Conservation (phyloP, 2,329 filamentous ascomycete genomes). For the Neofusicoccum parvum region DNA sequence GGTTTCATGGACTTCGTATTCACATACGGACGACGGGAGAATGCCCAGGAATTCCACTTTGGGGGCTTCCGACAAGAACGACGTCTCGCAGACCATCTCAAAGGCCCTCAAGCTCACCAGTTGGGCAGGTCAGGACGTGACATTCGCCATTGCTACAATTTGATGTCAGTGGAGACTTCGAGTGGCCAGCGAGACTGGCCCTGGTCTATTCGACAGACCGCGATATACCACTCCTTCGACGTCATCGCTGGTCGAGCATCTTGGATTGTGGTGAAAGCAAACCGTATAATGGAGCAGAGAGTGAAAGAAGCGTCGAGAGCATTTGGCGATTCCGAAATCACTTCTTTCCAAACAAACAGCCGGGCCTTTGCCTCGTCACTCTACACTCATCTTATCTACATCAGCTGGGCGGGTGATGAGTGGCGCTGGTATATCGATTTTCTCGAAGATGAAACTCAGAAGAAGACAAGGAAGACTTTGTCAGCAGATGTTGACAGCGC, state of each 20-base stretch:
- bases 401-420: constrained; percentile 42
- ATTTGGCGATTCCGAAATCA: constrained; percentile 6
- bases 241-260: constrained; percentile 32
- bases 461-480: constrained; percentile 23
- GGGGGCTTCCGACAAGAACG: constrained; percentile 39
- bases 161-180: constrained; percentile 40
- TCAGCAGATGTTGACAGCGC: constrained; percentile 21
- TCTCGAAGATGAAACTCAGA: constrained; percentile 37
- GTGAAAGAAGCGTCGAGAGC: constrained; percentile 27
- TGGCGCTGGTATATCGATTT: constrained; percentile 48
- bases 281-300: constrained; percentile 35
- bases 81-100: constrained; percentile 22
- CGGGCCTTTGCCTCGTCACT: constrained; percentile 30
- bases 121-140: constrained; percentile 41
- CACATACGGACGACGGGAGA: constrained; percentile 37
- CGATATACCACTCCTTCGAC: constrained; percentile 45
- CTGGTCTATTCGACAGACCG: constrained; percentile 44
- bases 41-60: constrained; percentile 40
- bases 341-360: constrained; percentile 13
- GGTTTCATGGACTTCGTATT: constrained; percentile 43
- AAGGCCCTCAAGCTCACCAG: constrained; percentile 27
- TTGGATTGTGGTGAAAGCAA: constrained; percentile 45
- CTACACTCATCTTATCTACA: constrained; percentile 37
- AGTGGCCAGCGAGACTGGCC: constrained; percentile 23
- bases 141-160: constrained; percentile 43